Evolutionary conservation across 1,284 basidiomycete genomes (phyloP).

Genomic region (Apiotrichum laibachii): DNA sequence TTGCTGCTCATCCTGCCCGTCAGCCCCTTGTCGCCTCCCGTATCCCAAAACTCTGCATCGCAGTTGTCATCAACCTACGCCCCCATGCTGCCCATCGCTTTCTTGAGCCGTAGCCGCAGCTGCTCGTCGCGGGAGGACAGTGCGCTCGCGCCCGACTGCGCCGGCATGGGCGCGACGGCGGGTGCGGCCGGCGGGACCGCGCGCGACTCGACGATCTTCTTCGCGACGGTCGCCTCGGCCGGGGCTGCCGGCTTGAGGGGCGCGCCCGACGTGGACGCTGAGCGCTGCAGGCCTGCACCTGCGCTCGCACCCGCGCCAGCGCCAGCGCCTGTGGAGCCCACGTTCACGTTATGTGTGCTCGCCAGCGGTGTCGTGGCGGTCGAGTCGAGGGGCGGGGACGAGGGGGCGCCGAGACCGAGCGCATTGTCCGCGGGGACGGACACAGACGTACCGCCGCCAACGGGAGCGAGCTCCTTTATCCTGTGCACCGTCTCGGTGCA

Average conservation of each 20-base stretch:
- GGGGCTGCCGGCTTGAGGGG: not conserved
- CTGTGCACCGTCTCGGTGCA: slow-evolving; percentile 67
- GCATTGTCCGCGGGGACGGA: not conserved
- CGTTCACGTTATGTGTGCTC: no score
- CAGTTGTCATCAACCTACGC: slow-evolving; percentile 23
- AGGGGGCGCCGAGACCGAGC: slow-evolving; percentile 6
- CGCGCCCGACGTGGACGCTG: not conserved
- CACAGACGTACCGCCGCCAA: slow-evolving; percentile 3
- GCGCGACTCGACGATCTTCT: slow-evolving; percentile 1
- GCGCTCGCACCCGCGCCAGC: not conserved
- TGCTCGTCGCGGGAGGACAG: slow-evolving; percentile 37
- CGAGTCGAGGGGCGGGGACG: not conserved
- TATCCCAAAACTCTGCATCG: no score
- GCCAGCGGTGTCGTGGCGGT: no score
- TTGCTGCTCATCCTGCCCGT: no score
- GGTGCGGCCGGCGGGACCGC: not conserved
- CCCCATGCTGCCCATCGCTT: slow-evolving; percentile 50
- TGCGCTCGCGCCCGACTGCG: not conserved
- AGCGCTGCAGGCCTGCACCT: not conserved
- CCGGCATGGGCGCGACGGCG: slow-evolving; percentile 6
- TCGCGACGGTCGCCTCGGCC: not conserved
- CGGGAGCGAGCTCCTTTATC: slow-evolving; percentile 27
- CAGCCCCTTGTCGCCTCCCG: no score
- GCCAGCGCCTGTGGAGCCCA: no score
- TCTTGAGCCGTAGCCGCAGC: slow-evolving; percentile 47